Base-by-base conservation (phyloP, 1,284 basidiomycete species). In the Tetrapyrgos nigripes region DNA sequence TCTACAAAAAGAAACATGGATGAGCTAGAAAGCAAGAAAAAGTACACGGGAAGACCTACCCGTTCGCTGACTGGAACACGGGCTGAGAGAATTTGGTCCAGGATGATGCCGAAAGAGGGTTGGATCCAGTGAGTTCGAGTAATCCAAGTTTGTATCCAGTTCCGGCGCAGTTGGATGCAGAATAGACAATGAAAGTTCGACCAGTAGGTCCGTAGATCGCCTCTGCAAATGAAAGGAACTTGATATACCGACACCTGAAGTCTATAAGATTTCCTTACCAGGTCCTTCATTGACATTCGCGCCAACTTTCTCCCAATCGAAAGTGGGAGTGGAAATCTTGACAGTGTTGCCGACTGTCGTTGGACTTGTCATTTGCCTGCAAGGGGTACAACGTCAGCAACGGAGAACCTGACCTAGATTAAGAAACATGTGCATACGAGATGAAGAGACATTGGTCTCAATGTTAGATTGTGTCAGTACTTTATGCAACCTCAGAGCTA, bases 211-310 rank as follows among this genome's bases (percentile, higher is more conserved):
- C 37, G 52, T 75, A 74, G 19, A 75, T 55, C 35, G 69, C 66
- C 27, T 67, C 70, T 62, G 50, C 23, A 40, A 9, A 26, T 9
- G 2, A 11, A 50, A 44, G 24, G 14, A 48, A n/a, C n/a, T 21
- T 35, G 13, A 5, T 40, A 17, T 28, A 46, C 26, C 8, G 37
- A 8, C 10, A 17, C 21, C 17, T 5, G 9, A 24, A 27, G 19
- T 10, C 50, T 17, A 21, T n/a, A 35, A 24, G n/a, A 55, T 31
- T 9, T 5, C 28, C 60, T 17, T 58, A 64, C 60, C 66, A 46
- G 74, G 72, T 11, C 75, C 76, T 64, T 77, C 76, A 57, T 77
- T 76, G 26, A 77, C 76, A 24, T 67, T 69, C 1, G 69, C 67
- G 19, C 69, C 71, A 28, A 73, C 67, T 31, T 58, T 69, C 55